A percentile compares a stretch with the other conserved stretches of the same genome.
Evolutionary conservation across 2,329 filamentous ascomycete genomes (phyloP).

Genomic region (Aspergillus uvarum): DNA sequence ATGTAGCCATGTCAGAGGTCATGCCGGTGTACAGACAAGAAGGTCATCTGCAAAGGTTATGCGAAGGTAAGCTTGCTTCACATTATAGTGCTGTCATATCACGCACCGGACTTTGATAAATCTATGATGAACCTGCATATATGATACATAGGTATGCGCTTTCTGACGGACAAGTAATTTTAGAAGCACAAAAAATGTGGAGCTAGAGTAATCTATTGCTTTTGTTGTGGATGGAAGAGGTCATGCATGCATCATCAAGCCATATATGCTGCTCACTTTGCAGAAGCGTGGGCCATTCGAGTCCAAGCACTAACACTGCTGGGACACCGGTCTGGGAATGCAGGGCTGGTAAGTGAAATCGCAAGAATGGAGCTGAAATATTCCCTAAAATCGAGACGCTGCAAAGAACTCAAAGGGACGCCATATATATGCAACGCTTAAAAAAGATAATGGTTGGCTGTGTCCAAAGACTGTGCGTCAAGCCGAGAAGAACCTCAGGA

Average conservation of each 20-base stretch:
- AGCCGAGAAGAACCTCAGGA: background rate
- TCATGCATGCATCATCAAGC: background rate
- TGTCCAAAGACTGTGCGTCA: background rate
- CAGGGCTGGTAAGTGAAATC: background rate
- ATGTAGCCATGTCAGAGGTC: too few relatives aligned
- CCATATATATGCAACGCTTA: conserved; percentile 6
- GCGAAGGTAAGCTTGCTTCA: too few relatives aligned
- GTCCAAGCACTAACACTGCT: background rate
- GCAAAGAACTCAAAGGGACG: background rate
- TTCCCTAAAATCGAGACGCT: background rate
- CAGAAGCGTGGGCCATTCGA: background rate
- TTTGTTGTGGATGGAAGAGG: background rate
- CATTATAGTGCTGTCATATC: too few relatives aligned
- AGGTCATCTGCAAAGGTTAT: too few relatives aligned
- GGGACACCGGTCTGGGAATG: background rate
- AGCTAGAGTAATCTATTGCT: background rate
- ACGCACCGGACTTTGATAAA: too few relatives aligned
- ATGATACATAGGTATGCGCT: background rate
- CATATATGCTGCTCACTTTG: background rate
- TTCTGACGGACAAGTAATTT: too few relatives aligned
- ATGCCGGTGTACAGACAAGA: too few relatives aligned
- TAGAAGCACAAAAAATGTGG: background rate
- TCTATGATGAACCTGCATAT: too few relatives aligned
- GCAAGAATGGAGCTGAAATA: background rate
- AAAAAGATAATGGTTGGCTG: background rate